phyloP scores from a whole-genome alignment of 164 flowering plant genomes.

The Litsea cubeba region DNA sequence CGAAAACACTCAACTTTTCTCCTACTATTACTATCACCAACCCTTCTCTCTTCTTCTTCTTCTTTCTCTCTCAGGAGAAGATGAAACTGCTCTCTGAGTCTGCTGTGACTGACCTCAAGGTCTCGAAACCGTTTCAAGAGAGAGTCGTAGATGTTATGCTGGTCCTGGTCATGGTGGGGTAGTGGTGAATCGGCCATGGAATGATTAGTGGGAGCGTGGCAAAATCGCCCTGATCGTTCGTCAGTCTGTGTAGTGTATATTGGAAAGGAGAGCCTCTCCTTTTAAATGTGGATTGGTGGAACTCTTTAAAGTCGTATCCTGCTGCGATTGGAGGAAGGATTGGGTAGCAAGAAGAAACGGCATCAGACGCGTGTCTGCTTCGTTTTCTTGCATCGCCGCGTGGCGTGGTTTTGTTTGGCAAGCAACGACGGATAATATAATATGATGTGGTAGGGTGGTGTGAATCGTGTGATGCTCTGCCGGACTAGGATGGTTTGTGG shows the following conservation, averaged over 20 bases:
- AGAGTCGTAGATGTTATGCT: not conserved
- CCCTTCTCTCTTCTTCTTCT: not conserved
- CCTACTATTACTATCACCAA: not conserved
- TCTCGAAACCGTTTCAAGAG: slow-evolving; percentile 39
- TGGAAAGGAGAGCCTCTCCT: not conserved
- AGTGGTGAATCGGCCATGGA: not conserved
- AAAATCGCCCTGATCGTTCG: not conserved
- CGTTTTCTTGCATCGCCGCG: not conserved
- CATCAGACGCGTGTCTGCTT: not conserved
- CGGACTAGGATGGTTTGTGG: no score
- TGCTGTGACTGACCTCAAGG: slow-evolving; percentile 49
- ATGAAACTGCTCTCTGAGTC: slow-evolving; percentile 39
- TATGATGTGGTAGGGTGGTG: no score
- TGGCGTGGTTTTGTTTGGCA: not conserved
- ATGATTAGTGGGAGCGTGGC: not conserved
- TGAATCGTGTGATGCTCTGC: no score
- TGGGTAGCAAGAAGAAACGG: not conserved
- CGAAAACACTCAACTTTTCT: slow-evolving; percentile 16
- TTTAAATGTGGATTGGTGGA: not conserved
- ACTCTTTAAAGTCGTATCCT: not conserved
- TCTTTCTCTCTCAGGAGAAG: slow-evolving; percentile 19
- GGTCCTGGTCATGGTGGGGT: not conserved
- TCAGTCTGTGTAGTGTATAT: not conserved
- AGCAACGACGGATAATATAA: no score
- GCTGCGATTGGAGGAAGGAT: not conserved